phyloP scores from a whole-genome alignment of 163 green algal species.

The Scenedesmus sp. region DNA sequence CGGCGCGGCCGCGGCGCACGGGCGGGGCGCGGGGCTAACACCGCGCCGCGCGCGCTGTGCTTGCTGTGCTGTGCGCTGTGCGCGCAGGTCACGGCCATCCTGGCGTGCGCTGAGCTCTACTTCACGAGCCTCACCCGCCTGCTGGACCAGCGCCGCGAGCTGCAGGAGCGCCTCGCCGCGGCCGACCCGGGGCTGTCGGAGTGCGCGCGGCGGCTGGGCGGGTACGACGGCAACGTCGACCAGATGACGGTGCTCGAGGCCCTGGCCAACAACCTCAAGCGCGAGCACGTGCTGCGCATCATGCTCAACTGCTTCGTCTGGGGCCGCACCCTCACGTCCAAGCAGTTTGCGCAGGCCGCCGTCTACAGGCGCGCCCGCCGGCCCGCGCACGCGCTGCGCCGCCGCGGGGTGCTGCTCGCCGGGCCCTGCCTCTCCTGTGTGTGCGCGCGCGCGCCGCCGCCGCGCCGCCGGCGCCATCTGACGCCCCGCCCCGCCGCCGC shows the following conservation, averaged over 20 bases:
- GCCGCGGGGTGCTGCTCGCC: no score
- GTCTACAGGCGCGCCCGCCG: slow-evolving; percentile 6
- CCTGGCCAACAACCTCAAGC: slow-evolving; percentile 30
- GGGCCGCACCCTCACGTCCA: slow-evolving; percentile 25
- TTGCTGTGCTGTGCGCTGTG: no score
- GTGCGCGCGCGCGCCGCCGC: no score
- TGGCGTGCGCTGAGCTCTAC: slow-evolving; percentile 32
- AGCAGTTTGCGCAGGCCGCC: slow-evolving; percentile 30
- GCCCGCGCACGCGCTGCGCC: no score
- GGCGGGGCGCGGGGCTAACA: no score
- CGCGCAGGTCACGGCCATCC: slow-evolving; percentile 5
- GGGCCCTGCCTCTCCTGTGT: no score
- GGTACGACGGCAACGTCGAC: slow-evolving; percentile 1
- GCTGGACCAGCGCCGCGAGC: slow-evolving; percentile 17
- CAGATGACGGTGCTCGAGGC: slow-evolving; percentile 27
- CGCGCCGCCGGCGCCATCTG: no score
- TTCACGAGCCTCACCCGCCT: slow-evolving; percentile 15
- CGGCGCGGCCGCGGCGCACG: no score
- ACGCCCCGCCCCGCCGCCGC: no score
- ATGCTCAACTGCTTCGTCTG: slow-evolving; percentile 47
- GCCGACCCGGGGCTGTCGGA: slow-evolving; percentile 4
- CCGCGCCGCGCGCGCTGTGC: no score
- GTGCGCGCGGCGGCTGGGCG: slow-evolving; percentile 11
- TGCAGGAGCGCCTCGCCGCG: slow-evolving; percentile 22
- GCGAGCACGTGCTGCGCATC: slow-evolving; percentile 43